Percentiles rank a stretch among this genome's conserved stretches.
These are phyloP conservation scores for Talinum fruticosum DNA, from an alignment of 148 eudicot species.

Conservation along the genomic window DNA sequence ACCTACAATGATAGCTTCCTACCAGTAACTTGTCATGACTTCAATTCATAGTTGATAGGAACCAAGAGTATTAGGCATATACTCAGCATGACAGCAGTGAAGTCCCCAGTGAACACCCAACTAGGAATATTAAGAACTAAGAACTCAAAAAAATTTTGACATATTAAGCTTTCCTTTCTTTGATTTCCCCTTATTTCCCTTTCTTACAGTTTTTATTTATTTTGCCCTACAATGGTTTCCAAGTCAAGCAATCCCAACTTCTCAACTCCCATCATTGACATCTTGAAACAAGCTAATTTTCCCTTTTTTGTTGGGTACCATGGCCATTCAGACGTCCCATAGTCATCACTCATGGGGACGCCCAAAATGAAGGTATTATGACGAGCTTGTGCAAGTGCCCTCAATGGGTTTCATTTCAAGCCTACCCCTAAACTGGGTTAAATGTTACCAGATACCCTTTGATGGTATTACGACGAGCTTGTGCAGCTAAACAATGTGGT, in stretches of 20 bases:
- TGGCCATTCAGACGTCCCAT: background rate
- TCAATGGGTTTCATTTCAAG: background rate
- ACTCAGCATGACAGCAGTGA: background rate
- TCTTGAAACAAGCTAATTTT: background rate
- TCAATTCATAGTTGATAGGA: background rate
- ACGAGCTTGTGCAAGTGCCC: background rate
- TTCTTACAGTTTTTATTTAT: background rate
- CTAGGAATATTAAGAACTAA: background rate
- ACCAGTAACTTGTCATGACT: background rate
- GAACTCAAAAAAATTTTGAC: background rate
- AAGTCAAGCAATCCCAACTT: background rate
- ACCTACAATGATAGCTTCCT: background rate
- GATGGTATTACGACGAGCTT: background rate
- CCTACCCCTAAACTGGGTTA: background rate
- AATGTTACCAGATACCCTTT: background rate
- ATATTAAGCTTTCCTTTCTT: background rate
- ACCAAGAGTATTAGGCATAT: background rate
- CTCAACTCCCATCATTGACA: background rate
- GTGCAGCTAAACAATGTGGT: background rate
- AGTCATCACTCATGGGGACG: background rate
- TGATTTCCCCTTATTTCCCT: background rate
- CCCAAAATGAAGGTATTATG: background rate
- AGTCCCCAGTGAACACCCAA: background rate
- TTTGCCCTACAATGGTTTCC: background rate
- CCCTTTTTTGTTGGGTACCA: background rate